phyloP scores from a whole-genome alignment of 2,329 filamentous ascomycete species.

The Sporothrix variecibatus region DNA sequence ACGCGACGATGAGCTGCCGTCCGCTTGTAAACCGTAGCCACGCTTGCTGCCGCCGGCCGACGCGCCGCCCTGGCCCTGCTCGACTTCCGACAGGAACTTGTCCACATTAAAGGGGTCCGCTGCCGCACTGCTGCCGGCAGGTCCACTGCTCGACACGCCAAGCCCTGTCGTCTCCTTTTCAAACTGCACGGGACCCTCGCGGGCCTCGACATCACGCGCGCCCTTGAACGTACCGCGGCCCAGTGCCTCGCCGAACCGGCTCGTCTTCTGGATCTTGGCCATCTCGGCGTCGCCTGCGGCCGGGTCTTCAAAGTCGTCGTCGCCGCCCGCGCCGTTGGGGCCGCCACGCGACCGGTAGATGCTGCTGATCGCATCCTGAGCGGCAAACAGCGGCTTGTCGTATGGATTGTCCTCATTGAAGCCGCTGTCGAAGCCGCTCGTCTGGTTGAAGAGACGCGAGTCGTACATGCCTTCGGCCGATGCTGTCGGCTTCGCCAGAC shows the following conservation, averaged over 20 bases:
- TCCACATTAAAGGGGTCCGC: conserved; percentile 90
- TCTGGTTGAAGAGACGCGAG: conserved; percentile 91
- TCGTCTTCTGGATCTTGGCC: conserved; percentile 82
- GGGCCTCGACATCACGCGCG: conserved; percentile 76
- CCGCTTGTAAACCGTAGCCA: conserved; percentile 70
- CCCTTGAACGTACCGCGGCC: conserved; percentile 92
- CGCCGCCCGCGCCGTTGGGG: conserved; percentile 75
- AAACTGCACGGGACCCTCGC: conserved; percentile 93
- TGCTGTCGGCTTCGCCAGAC: conserved; percentile 91
- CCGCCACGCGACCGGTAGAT: conserved; percentile 85
- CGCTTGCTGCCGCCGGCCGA: conserved; percentile 56
- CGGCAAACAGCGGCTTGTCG: conserved; percentile 95
- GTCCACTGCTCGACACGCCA: not conserved
- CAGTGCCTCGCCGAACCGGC: conserved; percentile 80
- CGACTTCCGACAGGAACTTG: conserved; percentile 83
- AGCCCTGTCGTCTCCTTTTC: conserved; percentile 67
- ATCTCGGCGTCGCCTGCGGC: conserved; percentile 80
- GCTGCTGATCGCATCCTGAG: conserved; percentile 89
- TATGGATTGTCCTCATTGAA: conserved; percentile 98
- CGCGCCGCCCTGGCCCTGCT: conserved; percentile 47
- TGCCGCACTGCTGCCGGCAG: conserved; percentile 2
- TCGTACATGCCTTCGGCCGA: conserved; percentile 96
- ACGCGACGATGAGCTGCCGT: conserved; percentile 48
- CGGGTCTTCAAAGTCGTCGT: conserved; percentile 73
- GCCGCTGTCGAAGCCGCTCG: conserved; percentile 83